A percentile compares a stretch with the other conserved stretches of the same genome.
Conservation (phyloP, 768 basidiomycete species). For the Amylocystis lapponica region DNA sequence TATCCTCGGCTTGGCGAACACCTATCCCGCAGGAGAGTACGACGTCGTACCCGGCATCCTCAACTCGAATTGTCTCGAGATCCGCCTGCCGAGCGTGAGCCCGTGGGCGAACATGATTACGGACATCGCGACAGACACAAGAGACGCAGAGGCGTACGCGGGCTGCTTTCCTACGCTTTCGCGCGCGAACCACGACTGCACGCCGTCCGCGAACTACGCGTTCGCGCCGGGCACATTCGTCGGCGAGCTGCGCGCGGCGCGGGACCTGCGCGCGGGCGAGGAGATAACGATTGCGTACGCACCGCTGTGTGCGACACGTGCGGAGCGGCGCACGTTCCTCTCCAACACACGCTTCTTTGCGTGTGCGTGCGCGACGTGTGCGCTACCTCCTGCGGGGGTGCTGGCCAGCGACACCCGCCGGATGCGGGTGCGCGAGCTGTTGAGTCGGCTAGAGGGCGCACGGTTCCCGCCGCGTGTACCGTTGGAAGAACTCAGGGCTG, state of each 20-base stretch:
- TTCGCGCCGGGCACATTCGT: not conserved
- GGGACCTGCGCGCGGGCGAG: not conserved
- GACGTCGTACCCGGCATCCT: not conserved
- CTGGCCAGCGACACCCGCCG: not conserved
- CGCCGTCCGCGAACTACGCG: not conserved
- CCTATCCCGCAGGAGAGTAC: not conserved
- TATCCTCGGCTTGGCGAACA: not conserved
- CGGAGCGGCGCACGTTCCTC: not conserved
- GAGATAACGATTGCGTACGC: slow-evolving; percentile 3
- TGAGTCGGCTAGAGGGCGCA: not conserved
- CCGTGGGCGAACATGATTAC: not conserved
- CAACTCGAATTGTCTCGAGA: not conserved
- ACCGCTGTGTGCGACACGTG: not conserved
- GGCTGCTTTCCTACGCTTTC: not conserved
- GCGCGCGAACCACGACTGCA: not conserved
- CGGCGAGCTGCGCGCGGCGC: not conserved
- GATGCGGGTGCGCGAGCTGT: not conserved
- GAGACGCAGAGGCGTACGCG: not conserved
- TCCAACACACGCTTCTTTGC: not conserved
- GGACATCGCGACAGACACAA: not conserved
- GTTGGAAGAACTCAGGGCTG: not conserved
- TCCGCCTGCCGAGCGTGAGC: not conserved
- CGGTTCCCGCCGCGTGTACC: not conserved
- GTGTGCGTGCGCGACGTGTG: not conserved
- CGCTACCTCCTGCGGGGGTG: not conserved